Evolutionary conservation across 768 basidiomycete species (phyloP).

Genomic region (Dictyophora rubrovolvata): DNA sequence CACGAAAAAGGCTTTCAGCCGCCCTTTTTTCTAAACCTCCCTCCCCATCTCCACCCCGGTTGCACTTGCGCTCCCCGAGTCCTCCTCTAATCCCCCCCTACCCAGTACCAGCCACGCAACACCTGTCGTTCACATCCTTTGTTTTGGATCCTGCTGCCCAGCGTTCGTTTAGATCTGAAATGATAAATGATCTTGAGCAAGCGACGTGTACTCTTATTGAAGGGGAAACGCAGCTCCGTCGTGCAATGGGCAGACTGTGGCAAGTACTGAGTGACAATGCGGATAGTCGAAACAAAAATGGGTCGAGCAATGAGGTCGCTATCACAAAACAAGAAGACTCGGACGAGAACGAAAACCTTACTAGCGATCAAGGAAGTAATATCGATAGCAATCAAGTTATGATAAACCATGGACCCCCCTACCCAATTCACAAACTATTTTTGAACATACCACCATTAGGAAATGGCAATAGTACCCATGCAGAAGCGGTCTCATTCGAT

Average conservation of each 20-base stretch:
- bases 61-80: conserved; percentile 70
- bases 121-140: conserved; percentile 71
- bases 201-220: conserved; percentile 79
- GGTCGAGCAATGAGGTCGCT: not conserved
- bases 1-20: conserved; percentile 67
- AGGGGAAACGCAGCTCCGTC: conserved; percentile 63
- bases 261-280: conserved; percentile 56
- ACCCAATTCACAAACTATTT: conserved; percentile 5
- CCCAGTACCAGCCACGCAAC: conserved; percentile 52
- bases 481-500: conserved; percentile 31
- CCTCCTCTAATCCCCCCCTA: conserved; percentile 75
- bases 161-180: conserved; percentile 69
- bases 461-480: not conserved
- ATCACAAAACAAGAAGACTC: conserved; percentile 19
- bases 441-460: not conserved
- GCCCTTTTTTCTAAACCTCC: conserved; percentile 50
- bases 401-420: not conserved
- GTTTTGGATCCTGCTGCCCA: conserved; percentile 80
- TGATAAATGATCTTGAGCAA: conserved; percentile 71
- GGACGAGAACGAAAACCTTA: conserved; percentile 28
- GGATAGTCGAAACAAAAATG: not conserved
- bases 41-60: conserved; percentile 59
- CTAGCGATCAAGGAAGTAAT: conserved; percentile 21
- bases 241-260: conserved; percentile 73
- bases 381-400: not conserved